Percentiles rank a stretch among this genome's conserved stretches.
phyloP scores from a whole-genome alignment of 2,329 filamentous ascomycete genomes.

The Rhynchosporium agropyri region DNA sequence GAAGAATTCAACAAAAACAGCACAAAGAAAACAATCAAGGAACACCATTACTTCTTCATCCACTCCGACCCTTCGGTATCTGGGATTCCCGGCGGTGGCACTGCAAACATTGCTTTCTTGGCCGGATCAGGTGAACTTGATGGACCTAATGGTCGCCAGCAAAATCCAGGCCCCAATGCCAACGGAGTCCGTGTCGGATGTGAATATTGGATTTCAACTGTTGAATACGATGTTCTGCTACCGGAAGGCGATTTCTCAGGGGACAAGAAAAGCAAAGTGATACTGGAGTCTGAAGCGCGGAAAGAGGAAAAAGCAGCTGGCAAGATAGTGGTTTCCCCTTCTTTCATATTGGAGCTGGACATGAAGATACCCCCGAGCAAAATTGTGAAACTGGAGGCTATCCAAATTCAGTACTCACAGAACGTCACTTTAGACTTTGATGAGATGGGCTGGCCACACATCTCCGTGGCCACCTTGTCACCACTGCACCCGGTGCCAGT shows the following conservation, averaged over 20 bases:
- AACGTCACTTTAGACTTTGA: conserved; percentile 40
- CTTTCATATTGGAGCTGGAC: conserved; percentile 14
- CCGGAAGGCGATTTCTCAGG: conserved; percentile 19
- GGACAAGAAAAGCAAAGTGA: conserved; percentile 11
- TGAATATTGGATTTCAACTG: conserved; percentile 20
- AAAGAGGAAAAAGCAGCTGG: conserved; percentile 19
- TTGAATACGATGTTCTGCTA: conserved; percentile 21
- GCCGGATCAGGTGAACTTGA: conserved; percentile 20
- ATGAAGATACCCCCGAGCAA: conserved; percentile 14
- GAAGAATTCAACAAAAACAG: conserved; percentile 12
- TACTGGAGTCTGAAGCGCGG: conserved; percentile 18
- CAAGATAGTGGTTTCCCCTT: conserved; percentile 20
- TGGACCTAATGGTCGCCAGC: not conserved
- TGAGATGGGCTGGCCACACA: conserved; percentile 39
- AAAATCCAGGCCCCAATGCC: conserved; percentile 17
- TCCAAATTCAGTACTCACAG: conserved; percentile 46
- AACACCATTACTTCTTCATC: conserved; percentile 11
- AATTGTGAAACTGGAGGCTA: conserved; percentile 31
- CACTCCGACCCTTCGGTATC: conserved; percentile 8
- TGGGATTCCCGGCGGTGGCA: conserved; percentile 14
- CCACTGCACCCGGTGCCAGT: conserved; percentile 13
- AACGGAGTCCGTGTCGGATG: conserved; percentile 18
- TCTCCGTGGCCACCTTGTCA: conserved; percentile 37
- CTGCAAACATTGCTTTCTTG: conserved; percentile 39
- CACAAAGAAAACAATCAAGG: conserved; percentile 9